Evolutionary conservation across 495 filamentous ascomycete genomes (phyloP), one percentile per base, ranked within the genome.

Genomic region (Apiosordaria backusii): DNA sequence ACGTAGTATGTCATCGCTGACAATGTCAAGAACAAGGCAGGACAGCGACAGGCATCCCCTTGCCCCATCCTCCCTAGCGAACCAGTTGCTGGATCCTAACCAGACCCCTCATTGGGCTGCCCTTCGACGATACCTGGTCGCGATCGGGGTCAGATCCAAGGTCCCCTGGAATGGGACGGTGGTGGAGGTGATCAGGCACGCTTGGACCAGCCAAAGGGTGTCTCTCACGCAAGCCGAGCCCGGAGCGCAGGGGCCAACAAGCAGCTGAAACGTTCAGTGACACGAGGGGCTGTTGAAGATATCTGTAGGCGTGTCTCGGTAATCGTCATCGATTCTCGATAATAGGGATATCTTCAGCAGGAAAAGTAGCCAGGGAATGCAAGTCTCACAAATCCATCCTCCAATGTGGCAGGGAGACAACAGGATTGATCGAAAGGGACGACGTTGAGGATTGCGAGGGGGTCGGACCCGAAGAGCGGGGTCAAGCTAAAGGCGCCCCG

Each of bases 151-250:
- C n/a, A 27, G 55, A 58, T 64, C 57, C 40, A 23, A 53, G 9
- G 23, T 52, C 66, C 66, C 52, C 50, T 62, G 52, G 50, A 23
- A 68, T 67, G 62, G 66, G 16, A 61, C 26, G 64, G 59, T 61
- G 50, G 22, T 66, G 45, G 19, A 53, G 67, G 70, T 68, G 67
- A 70, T 72, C 67, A 70, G 57, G 68, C 67, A 61, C 67, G 70
- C 70, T 69, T 61, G 65, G 67, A 69, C 67, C 67, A 55, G 26
- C 27, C n/a, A n/a, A 29, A 57, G 21, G 57, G 40, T n/a, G 26
- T 57, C 4, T 23, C 27, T 63, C 29, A 6, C 10, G 4, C 21
- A 45, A 55, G 52, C n/a, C n/a, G 52, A 55, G 52, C 50, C 26
- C 58, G 21, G 59, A 57, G 62, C 4, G 52, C 45, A 63, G 58